Percentiles rank a stretch among this genome's conserved stretches.
phyloP scores from a whole-genome alignment of 2,329 filamentous ascomycete genomes.

The Thelonectria blattea region DNA sequence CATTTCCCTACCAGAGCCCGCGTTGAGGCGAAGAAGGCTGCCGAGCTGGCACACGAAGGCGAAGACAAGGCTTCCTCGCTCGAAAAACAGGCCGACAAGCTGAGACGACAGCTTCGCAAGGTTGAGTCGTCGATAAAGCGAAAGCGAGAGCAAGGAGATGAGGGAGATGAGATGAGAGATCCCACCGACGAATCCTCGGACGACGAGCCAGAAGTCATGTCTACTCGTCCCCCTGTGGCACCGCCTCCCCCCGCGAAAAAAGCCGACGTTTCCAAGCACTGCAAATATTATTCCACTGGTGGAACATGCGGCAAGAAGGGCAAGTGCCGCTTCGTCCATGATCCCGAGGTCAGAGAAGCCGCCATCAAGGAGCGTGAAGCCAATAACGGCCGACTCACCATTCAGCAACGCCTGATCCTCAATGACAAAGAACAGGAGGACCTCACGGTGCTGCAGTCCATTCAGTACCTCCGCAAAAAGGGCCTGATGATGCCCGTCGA shows the following conservation, averaged over 20 bases:
- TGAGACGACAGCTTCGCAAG: slow-evolving; percentile 69
- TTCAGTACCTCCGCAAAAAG: slow-evolving; percentile 68
- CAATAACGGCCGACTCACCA: slow-evolving; percentile 69
- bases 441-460: slow-evolving; percentile 68
- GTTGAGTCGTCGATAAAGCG: slow-evolving; percentile 74
- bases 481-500: slow-evolving; percentile 52
- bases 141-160: slow-evolving; percentile 71
- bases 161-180: slow-evolving; percentile 69
- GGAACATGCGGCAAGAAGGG: slow-evolving; percentile 74
- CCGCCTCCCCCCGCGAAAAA: slow-evolving; percentile 57
- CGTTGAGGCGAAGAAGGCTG: slow-evolving; percentile 66
- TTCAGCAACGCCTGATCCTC: slow-evolving; percentile 68
- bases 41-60: slow-evolving; percentile 51
- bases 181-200: slow-evolving; percentile 59
- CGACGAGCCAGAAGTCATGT: slow-evolving; percentile 65
- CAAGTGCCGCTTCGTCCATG: slow-evolving; percentile 77
- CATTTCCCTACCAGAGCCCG: slow-evolving; percentile 81
- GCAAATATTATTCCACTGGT: slow-evolving; percentile 74
- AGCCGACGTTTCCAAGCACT: slow-evolving; percentile 68
- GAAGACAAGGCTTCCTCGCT: slow-evolving; percentile 67
- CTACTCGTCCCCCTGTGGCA: slow-evolving; percentile 50
- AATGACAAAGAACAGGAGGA: slow-evolving; percentile 75
- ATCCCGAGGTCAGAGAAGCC: slow-evolving; percentile 66
- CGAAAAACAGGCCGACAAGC: slow-evolving; percentile 66
- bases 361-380: slow-evolving; percentile 68